Conservation (phyloP, 2,329 filamentous ascomycete species). For the Tolypocladium capitatum region DNA sequence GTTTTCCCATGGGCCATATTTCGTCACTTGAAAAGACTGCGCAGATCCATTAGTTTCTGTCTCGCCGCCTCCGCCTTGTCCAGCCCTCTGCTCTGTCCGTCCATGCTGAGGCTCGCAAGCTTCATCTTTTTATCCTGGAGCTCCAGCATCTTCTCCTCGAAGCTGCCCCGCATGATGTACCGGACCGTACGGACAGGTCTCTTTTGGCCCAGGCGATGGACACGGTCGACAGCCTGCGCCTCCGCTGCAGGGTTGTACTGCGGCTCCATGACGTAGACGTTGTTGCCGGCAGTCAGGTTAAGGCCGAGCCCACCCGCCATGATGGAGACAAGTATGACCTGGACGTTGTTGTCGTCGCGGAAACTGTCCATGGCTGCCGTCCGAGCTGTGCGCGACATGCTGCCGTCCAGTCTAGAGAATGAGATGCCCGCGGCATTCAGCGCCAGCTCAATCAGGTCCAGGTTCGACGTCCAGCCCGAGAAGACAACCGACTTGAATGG, state of each 20-base stretch:
- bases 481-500: slow-evolving; percentile 92
- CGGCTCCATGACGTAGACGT: slow-evolving; percentile 94
- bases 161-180: slow-evolving; percentile 81
- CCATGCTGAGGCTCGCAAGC: slow-evolving; percentile 77
- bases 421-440: slow-evolving; percentile 53
- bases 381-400: slow-evolving; percentile 65
- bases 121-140: slow-evolving; percentile 89
- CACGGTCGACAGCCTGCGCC: slow-evolving; percentile 85
- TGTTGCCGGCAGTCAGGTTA: slow-evolving; percentile 75
- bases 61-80: slow-evolving; percentile 43
- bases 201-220: slow-evolving; percentile 82
- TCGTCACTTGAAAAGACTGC: slow-evolving; percentile 41
- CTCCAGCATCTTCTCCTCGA: slow-evolving; percentile 86
- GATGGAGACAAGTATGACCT: slow-evolving; percentile 82
- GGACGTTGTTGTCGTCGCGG: slow-evolving; percentile 54
- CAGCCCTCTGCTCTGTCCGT: slow-evolving; percentile 40
- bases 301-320: slow-evolving; percentile 84
- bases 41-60: slow-evolving; percentile 46
- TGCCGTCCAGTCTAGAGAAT: slow-evolving; percentile 78
- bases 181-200: slow-evolving; percentile 76
- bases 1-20: background rate
- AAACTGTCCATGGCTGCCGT: slow-evolving; percentile 66
- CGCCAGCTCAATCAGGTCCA: slow-evolving; percentile 82
- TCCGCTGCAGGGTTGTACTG: slow-evolving; percentile 95
- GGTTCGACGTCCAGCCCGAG: slow-evolving; percentile 88